Evolutionary conservation across 805 yeast species (phyloP), one percentile per base, ranked within the genome.

Genomic region (Wickerhamiella sorbophila): DNA sequence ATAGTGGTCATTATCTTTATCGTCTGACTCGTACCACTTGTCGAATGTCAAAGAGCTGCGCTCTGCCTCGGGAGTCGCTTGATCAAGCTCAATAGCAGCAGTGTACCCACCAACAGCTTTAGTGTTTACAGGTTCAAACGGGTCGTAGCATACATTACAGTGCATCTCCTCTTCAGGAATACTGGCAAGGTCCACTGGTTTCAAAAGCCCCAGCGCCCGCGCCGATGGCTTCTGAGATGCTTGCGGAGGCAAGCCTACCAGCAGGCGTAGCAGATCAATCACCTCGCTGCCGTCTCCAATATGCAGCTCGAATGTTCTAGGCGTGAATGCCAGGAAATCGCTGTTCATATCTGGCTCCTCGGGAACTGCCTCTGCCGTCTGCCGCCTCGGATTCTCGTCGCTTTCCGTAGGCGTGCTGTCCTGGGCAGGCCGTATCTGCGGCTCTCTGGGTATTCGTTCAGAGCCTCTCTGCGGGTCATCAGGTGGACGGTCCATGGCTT

Each of bases 1-100:
- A 9, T 91, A 96, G 29, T 44, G 50, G 29, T 15, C 31, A 26
- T 44, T 36, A 33, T 26, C 39, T 3, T 39, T 36, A 2, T 21
- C 45, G 16, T 24, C 31, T 21, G 39, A 16, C 3, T 19, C 3
- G 39, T 24, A n/a, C 8, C 16, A 18, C n/a, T n/a, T n/a, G n/a
- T n/a, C n/a, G n/a, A n/a, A n/a, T 14, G 21, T 5, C 35, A 22
- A 4, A 15, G 39, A 21, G 3, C n/a, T 33, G 5, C 31, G n/a
- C n/a, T 31, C 33, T 9, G 18, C 33, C 33, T 12, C 8, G 6
- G 8, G 20, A 9, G 18, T 5, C 12, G 35, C 20, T 20, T 32
- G 18, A 6, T 5, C 15, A 8, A 8, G 6, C 18, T 19, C 27
- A n/a, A 5, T 14, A 4, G 38, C 38, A 19, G 14, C 35, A 29